Evolutionary conservation across 805 yeast species (phyloP), one percentile per base, ranked within the genome.

Genomic region (Pichia insulana): DNA sequence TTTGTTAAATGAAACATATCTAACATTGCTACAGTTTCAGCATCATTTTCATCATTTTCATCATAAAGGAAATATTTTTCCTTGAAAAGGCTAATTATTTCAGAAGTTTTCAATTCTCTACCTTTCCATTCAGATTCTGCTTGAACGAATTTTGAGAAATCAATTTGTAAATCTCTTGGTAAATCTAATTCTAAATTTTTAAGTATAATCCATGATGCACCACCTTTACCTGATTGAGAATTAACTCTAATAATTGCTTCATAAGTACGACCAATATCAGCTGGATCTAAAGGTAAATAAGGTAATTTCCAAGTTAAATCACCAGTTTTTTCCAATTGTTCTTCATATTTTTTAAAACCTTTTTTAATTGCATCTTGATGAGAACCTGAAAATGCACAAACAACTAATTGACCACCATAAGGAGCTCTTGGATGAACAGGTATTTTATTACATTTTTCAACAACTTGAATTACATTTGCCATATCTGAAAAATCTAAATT

Each of bases 221-320:
- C 94, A 55, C 94, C 94, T 64, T 84, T 84, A 48, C 95, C 95
- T 20, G 85, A 76, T 64, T 84, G 94, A 11, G 92, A 83, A 64
- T 84, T 84, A 59, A 84, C 92, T 57, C 95, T 76, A 53, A 84
- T 84, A 43, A 85, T 83, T n/a, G 94, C 92, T 63, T 85, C 95
- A 65, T 85, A 85, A n/a, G 82, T 82, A 61, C 92, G 76, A 40
- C 94, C 94, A 53, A 84, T 80, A 59, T 85, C 94, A 51, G 74
- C 70, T 36, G 95, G 95, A 58, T 84, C 95, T 56, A 85, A 70
- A 25, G 95, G 94, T 51, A 84, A 70, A 64, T 84, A 84, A 16
- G 95, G 95, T 45, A 84, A 69, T 53, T 73, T 69, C 95, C 94
- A 84, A 40, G 59, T 61, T 36, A 60, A 52, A 44, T 65, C 63